These are phyloP conservation scores for Stenocarpella maydis DNA, from an alignment of 2,329 filamentous ascomycete species.

Conservation along the genomic window DNA sequence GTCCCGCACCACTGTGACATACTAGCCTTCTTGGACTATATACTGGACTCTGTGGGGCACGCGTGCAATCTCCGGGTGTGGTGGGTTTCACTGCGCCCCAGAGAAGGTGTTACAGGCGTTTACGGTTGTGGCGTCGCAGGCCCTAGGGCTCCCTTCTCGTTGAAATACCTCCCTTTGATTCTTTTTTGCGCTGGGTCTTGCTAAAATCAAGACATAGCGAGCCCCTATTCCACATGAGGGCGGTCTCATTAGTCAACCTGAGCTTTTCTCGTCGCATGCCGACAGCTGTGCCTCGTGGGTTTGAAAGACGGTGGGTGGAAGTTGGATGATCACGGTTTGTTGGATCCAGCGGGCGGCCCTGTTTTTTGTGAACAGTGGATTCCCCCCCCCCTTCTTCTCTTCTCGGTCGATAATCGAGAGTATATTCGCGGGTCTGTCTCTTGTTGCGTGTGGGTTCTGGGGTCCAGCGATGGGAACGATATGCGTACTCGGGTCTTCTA, in stretches of 20 bases:
- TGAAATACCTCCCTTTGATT: slow-evolving; percentile 32
- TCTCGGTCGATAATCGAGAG: background rate
- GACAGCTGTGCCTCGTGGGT: too few relatives aligned
- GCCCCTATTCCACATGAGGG: background rate
- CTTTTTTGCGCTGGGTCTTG: slow-evolving; percentile 12
- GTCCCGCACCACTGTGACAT: background rate
- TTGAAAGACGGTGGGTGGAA: background rate
- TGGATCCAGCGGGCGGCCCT: background rate
- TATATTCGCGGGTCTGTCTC: background rate
- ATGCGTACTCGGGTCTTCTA: background rate
- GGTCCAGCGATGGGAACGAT: slow-evolving; percentile 12
- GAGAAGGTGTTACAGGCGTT: slow-evolving; percentile 29
- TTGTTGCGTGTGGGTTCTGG: background rate
- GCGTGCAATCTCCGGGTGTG: slow-evolving; percentile 5
- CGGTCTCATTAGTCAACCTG: background rate
- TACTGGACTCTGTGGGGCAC: background rate
- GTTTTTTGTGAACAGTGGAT: slow-evolving; percentile 6
- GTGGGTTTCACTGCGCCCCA: slow-evolving; percentile 6
- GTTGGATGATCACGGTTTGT: background rate
- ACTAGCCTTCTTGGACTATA: background rate
- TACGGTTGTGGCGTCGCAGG: slow-evolving; percentile 35
- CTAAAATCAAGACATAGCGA: background rate
- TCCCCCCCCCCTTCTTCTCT: background rate
- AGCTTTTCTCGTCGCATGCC: background rate
- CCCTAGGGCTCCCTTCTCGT: slow-evolving; percentile 25